These are phyloP conservation scores for Meira nashicola DNA, from an alignment of 1,284 basidiomycete genomes.

Conservation along the genomic window DNA sequence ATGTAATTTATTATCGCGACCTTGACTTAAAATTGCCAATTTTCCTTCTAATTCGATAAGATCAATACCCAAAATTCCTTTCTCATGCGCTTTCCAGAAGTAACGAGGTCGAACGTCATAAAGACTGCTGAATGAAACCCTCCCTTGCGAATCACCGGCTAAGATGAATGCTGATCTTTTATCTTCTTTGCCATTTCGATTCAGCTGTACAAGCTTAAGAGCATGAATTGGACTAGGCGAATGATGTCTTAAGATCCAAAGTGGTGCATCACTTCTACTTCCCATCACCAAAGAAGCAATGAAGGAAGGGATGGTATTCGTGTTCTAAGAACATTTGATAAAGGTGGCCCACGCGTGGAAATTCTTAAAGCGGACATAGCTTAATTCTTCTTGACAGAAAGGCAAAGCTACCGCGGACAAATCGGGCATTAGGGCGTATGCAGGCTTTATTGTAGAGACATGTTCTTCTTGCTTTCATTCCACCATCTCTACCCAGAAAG, in stretches of 20 bases:
- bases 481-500: too few species aligned
- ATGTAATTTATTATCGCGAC: conserved; percentile 4
- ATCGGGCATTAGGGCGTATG: not conserved
- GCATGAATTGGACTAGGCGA: conserved; percentile 6
- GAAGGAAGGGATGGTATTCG: not conserved
- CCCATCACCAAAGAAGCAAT: not conserved
- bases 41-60: not conserved
- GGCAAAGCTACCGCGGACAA: not conserved
- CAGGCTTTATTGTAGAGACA: not conserved
- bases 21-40: not conserved
- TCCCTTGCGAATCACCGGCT: conserved; percentile 1
- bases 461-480: not conserved
- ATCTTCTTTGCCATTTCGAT: not conserved
- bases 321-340: too few species aligned
- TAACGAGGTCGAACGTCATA: conserved; percentile 1
- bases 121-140: not conserved
- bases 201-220: not conserved
- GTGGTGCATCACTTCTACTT: conserved; percentile 3
- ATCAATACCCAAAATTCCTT: conserved; percentile 6
- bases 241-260: conserved; percentile 6
- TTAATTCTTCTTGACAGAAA: not conserved
- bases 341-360: not conserved
- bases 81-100: conserved; percentile 8
- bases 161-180: not conserved
- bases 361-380: not conserved